Percentiles rank a stretch among this genome's conserved stretches.
phyloP scores from a whole-genome alignment of 2,329 filamentous ascomycete genomes.

The Alternaria consortialis region DNA sequence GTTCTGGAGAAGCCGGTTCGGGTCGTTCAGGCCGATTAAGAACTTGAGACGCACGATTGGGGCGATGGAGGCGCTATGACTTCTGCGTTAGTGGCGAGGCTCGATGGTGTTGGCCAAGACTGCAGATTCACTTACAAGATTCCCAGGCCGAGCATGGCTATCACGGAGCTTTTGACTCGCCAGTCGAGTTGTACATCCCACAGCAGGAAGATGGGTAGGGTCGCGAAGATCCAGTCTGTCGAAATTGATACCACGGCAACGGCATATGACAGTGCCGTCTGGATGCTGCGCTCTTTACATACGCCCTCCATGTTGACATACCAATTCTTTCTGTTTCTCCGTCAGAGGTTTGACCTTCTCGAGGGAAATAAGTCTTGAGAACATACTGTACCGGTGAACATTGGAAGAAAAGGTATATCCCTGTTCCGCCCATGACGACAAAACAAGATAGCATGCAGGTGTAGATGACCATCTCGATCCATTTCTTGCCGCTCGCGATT shows the following conservation, averaged over 20 bases:
- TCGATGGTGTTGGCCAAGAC: background rate
- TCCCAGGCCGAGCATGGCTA: slow-evolving; percentile 13
- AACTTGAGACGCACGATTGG: slow-evolving; percentile 15
- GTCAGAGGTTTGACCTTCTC: background rate
- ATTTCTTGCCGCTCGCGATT: slow-evolving; percentile 14
- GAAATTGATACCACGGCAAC: slow-evolving; percentile 13
- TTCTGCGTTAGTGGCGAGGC: too few relatives aligned
- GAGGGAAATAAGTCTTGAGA: background rate
- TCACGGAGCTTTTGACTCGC: slow-evolving; percentile 14
- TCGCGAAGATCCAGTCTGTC: slow-evolving; percentile 17
- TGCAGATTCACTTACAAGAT: slow-evolving; percentile 2
- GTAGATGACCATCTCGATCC: slow-evolving; percentile 17
- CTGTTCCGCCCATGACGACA: slow-evolving; percentile 14
- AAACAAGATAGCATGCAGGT: slow-evolving; percentile 6
- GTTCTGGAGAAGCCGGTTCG: slow-evolving; percentile 4
- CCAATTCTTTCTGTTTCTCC: slow-evolving; percentile 8
- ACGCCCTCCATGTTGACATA: background rate
- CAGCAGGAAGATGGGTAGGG: slow-evolving; percentile 11
- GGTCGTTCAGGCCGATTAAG: slow-evolving; percentile 13
- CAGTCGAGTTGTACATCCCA: slow-evolving; percentile 16
- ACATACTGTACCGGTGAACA: slow-evolving; percentile 12
- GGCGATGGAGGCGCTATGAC: slow-evolving; percentile 12
- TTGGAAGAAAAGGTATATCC: slow-evolving; percentile 14
- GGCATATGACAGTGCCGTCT: slow-evolving; percentile 13
- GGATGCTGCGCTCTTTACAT: slow-evolving; percentile 8